Base-by-base conservation (phyloP, 192 early-diverging fungal species). In the Blastocladiella britannica region DNA sequence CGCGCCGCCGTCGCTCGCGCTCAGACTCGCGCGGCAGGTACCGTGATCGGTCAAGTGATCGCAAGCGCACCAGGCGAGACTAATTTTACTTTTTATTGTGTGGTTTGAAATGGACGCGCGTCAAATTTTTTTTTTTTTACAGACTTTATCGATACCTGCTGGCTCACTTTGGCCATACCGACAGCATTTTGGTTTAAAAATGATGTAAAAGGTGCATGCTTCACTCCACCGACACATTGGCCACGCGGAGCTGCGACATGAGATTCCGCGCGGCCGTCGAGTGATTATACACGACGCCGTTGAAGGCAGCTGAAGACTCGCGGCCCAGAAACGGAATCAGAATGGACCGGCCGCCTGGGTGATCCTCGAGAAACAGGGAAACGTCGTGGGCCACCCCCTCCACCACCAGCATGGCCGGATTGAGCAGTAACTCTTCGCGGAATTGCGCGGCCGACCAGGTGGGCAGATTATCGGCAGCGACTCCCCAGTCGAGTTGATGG, bases 211-310 rank as follows among this genome's bases (percentile, higher is more conserved):
- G n/a, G n/a, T n/a, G n/a, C n/a, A n/a, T n/a, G n/a, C n/a, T n/a
- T n/a, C n/a, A n/a, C n/a, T n/a, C n/a, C n/a, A n/a, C n/a, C n/a
- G n/a, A 0, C 37, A 47, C 37, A 20, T 20, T 9, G 3, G 37
- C 82, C 47, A 85, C 69, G 53, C 84, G 72, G 76, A 86, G 76
- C 57, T 71, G 71, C n/a, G 78, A 76, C 74, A 88, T 67, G 54
- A 95, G 68, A 67, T 89, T 85, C 31, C 86, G 71, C 4, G 90
- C 90, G 26, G 85, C 88, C 58, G 88, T 93, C 62, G 82, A 78
- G 65, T 95, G 92, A 62, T 83, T 71, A 67, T 95, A 91, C 15
- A 93, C 74, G 55, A 82, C 88, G 23, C 92, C 90, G 56, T 93
- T 87, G 71, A 93, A 93, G 2, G 84, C 72, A 15, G 69, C 72